Conservation (phyloP, 768 basidiomycete genomes). For the Epithele typhae region DNA sequence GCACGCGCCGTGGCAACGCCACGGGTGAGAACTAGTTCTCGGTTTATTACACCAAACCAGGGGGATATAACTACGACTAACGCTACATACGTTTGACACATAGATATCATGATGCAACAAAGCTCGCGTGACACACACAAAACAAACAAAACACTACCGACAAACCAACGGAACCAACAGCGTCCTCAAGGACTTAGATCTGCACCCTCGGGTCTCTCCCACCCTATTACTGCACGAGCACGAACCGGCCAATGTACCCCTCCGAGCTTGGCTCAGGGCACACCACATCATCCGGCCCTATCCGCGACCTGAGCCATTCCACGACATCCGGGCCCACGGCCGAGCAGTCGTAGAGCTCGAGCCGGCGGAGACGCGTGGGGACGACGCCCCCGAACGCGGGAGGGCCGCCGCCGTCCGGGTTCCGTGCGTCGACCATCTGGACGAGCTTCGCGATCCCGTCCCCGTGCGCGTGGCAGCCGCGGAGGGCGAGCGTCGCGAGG, state of each 20-base stretch:
- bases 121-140: too few relatives aligned
- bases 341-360: conserved; percentile 68
- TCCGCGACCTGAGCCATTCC: conserved; percentile 58
- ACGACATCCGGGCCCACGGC: conserved; percentile 65
- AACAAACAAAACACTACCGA: too few relatives aligned
- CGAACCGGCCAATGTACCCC: conserved; percentile 25
- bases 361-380: conserved; percentile 46
- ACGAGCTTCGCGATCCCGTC: conserved; percentile 68
- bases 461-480: conserved; percentile 58
- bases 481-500: conserved; percentile 55
- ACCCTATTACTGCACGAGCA: conserved; percentile 7
- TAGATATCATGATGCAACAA: background rate
- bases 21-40: too few relatives aligned
- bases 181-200: too few relatives aligned
- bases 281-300: conserved; percentile 58
- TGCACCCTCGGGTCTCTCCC: too few relatives aligned
- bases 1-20: too few relatives aligned
- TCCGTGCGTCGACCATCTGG: conserved; percentile 66
- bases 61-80: too few relatives aligned
- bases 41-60: too few relatives aligned
- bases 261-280: conserved; percentile 57
- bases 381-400: conserved; percentile 40
- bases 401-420: conserved; percentile 38
- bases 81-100: too few relatives aligned
- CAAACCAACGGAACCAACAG: too few relatives aligned